Percentiles rank a stretch among this genome's conserved stretches.
phyloP scores from a whole-genome alignment of 352 stramenopile genomes.

The Phytophthora chlamydospora region DNA sequence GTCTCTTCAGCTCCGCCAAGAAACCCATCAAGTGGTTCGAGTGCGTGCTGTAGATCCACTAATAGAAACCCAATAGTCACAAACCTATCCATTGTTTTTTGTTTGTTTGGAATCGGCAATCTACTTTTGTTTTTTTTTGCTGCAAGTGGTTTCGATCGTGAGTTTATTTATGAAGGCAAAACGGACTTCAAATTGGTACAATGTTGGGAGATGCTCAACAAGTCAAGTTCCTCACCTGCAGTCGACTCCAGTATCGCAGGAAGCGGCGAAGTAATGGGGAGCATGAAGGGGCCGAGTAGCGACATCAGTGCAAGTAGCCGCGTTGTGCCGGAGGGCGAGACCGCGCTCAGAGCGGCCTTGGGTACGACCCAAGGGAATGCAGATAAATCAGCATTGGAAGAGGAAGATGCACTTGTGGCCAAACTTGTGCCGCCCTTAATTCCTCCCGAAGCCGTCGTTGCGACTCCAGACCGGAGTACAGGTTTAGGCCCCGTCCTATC shows the following conservation, averaged over 20 bases:
- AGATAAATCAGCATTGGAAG: not conserved
- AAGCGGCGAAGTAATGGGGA: conserved; percentile 16
- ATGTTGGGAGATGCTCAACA: conserved; percentile 18
- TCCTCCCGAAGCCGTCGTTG: not conserved
- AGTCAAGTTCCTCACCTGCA: conserved; percentile 17
- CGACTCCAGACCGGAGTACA: conserved; percentile 1
- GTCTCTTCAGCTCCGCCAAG: conserved; percentile 47
- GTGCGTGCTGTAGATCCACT: conserved; percentile 53
- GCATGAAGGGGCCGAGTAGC: conserved; percentile 30
- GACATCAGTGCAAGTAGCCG: conserved; percentile 23
- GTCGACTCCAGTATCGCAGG: conserved; percentile 7
- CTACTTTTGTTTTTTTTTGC: conserved; percentile 16
- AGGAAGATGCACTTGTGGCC: conserved; percentile 15
- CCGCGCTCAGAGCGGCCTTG: conserved; percentile 14
- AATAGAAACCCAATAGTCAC: conserved; percentile 12
- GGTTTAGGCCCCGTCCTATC: conserved; percentile 12
- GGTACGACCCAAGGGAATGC: not conserved
- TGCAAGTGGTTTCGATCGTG: not conserved
- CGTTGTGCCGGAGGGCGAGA: conserved; percentile 27
- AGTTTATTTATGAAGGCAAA: conserved; percentile 31
- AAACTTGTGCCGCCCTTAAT: conserved; percentile 24
- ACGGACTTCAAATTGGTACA: conserved; percentile 24
- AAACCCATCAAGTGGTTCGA: conserved; percentile 80
- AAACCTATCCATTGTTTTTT: not conserved
- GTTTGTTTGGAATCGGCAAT: conserved; percentile 2